Evolutionary conservation across 495 filamentous ascomycete genomes (phyloP), one percentile per base, ranked within the genome.

Genomic region (Parathielavia appendiculata): DNA sequence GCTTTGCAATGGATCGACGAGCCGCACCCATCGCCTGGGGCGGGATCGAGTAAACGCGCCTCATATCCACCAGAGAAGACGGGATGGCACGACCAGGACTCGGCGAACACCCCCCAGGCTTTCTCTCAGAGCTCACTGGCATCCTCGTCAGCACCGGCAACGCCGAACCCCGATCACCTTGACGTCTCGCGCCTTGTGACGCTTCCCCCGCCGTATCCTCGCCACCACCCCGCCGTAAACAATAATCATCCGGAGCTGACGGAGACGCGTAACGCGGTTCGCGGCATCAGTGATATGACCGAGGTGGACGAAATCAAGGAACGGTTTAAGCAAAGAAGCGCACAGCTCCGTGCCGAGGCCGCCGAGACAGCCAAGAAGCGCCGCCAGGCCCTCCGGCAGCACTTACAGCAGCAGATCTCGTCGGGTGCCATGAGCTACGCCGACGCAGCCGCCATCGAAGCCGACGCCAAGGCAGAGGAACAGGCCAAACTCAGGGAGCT

Each of bases 141-240:
- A 12, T 78, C 77, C 5, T 50, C 72, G 8, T 76, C 75, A 5
- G 71, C 75, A 0, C 73, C 75, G 1, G 73, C 68, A 34, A 71
- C 75, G 17, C 79, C 73, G 5, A 76, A 72, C 57, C 81, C 68
- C 17, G 71, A 63, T 19, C 76, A 76, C 54, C 78, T 97, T 14
- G 93, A 98, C 62, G 88, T 98, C 30, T 96, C 93, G 5, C 81
- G 93, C 3, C 79, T 98, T 1, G 86, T 98, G 1, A 98, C 93
- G 0, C 77, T 98, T 1, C 93, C 95, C 9, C 93, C 73, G 6
- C 89, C 93, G 2, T 97, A 92, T 69, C 93, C 93, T 2, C 83
- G 91, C 16, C 90, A 97, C 68, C 86, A 97, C 65, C 93, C 93
- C 13, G 93, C 93, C 6, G 88, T 97, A 49, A 96, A 95, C 68